Evolutionary conservation across 2,329 filamentous ascomycete species (phyloP).

Genomic region (Venturiaceae sp.): DNA sequence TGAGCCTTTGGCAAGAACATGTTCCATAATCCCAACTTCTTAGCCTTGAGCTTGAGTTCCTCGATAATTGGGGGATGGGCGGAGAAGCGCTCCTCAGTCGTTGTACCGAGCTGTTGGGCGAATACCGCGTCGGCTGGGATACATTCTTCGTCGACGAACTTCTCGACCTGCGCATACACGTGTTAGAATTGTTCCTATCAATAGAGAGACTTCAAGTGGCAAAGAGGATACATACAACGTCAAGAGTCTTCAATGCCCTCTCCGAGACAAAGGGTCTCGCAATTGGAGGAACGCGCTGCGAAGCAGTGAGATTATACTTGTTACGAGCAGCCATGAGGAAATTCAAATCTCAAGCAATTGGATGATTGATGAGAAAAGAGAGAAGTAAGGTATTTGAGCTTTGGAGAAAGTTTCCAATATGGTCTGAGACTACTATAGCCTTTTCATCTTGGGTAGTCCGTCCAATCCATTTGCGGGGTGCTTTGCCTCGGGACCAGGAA

Average conservation of each 20-base stretch:
- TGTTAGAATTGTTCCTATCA: not conserved
- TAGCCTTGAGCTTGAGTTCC: constrained; percentile 77
- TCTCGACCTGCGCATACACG: constrained; percentile 58
- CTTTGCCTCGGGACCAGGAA: too few relatives aligned
- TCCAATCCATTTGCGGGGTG: too few relatives aligned
- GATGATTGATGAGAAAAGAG: not conserved
- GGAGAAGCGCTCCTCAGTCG: constrained; percentile 63
- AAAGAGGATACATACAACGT: constrained; percentile 7
- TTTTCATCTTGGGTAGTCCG: too few relatives aligned
- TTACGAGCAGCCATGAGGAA: not conserved
- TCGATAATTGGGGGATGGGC: constrained; percentile 74
- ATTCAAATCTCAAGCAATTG: not conserved
- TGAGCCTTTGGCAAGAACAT: constrained; percentile 94
- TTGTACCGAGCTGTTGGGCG: constrained; percentile 36
- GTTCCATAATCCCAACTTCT: constrained; percentile 86
- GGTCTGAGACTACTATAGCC: not conserved
- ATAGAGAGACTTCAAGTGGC: not conserved
- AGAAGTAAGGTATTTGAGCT: too few relatives aligned
- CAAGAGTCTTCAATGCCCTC: constrained; percentile 10
- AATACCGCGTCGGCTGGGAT: constrained; percentile 67
- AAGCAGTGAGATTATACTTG: constrained; percentile 8
- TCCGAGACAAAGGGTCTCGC: constrained; percentile 8
- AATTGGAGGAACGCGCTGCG: constrained; percentile 9
- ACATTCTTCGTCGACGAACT: constrained; percentile 93
- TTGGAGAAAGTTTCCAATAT: too few relatives aligned